Conservation (phyloP, 2,329 filamentous ascomycete genomes). For the Paracoccidioides lutzii region DNA sequence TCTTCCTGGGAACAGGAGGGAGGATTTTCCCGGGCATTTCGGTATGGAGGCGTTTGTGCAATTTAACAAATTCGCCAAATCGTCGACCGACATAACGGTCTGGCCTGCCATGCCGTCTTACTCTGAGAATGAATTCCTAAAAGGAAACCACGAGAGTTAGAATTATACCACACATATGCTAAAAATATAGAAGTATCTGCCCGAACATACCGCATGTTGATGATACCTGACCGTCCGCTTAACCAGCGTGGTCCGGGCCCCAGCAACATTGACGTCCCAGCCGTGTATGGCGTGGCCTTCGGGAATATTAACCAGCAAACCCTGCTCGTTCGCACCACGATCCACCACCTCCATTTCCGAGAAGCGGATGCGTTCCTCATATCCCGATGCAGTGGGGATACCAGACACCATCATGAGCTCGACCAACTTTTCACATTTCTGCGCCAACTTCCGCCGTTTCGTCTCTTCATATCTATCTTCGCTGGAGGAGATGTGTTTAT, state of each 20-base stretch:
- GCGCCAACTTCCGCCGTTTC: slow-evolving; percentile 79
- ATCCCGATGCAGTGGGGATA: slow-evolving; percentile 86
- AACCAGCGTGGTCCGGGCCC: slow-evolving; percentile 64
- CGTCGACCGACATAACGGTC: slow-evolving; percentile 72
- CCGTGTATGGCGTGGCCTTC: slow-evolving; percentile 88
- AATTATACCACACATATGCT: too few relatives aligned
- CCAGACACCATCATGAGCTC: slow-evolving; percentile 99
- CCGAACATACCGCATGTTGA: slow-evolving; percentile 61
- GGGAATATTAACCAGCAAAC: slow-evolving; percentile 72
- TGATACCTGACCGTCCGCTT: slow-evolving; percentile 84
- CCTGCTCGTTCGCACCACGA: slow-evolving; percentile 79
- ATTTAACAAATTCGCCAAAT: slow-evolving; percentile 73
- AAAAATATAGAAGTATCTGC: not conserved
- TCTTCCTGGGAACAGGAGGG: slow-evolving; percentile 78
- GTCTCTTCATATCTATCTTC: slow-evolving; percentile 94
- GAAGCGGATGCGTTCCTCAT: slow-evolving; percentile 93
- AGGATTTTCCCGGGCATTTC: slow-evolving; percentile 87
- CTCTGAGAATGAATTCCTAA: slow-evolving; percentile 77
- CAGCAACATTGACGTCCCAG: slow-evolving; percentile 94
- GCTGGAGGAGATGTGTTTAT: slow-evolving; percentile 91
- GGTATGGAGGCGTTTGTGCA: slow-evolving; percentile 65
- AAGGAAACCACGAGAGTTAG: not conserved
- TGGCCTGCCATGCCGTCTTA: slow-evolving; percentile 61
- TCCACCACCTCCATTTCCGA: slow-evolving; percentile 96
- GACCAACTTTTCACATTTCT: slow-evolving; percentile 88